phyloP scores from a whole-genome alignment of 768 basidiomycete genomes.

The Galerina sulciceps region DNA sequence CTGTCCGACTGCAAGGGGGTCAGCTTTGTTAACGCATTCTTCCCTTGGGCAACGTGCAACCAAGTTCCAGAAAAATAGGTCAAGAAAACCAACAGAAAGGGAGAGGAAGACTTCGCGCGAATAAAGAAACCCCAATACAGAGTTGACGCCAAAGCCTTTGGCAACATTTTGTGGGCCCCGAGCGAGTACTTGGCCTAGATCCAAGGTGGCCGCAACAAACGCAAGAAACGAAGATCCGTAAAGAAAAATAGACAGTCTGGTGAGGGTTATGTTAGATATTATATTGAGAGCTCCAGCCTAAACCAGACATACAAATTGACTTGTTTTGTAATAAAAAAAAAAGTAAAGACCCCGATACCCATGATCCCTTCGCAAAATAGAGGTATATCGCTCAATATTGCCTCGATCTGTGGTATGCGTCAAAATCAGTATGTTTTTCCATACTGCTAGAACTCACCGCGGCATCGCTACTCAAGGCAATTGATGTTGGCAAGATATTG shows the following conservation, averaged over 20 bases:
- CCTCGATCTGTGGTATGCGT: slow-evolving; percentile 45
- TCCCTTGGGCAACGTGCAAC: slow-evolving; percentile 60
- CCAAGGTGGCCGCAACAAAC: slow-evolving; percentile 66
- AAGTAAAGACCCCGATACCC: slow-evolving; percentile 61
- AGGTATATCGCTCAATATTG: slow-evolving; percentile 67
- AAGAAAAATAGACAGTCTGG: slow-evolving; percentile 53
- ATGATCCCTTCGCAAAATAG: slow-evolving; percentile 70
- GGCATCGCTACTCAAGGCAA: slow-evolving; percentile 43
- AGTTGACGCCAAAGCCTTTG: slow-evolving; percentile 23
- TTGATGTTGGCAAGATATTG: slow-evolving; percentile 21
- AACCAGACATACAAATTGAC: slow-evolving; percentile 43
- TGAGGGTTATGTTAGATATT: background rate
- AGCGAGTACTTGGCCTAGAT: slow-evolving; percentile 58
- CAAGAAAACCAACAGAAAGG: slow-evolving; percentile 60
- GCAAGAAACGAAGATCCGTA: slow-evolving; percentile 60
- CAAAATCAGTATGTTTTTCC: background rate
- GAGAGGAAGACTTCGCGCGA: slow-evolving; percentile 64
- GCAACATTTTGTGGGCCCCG: slow-evolving; percentile 33
- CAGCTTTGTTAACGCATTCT: slow-evolving; percentile 26
- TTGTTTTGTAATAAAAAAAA: slow-evolving; percentile 58
- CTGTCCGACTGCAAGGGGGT: slow-evolving; percentile 7
- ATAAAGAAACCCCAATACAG: slow-evolving; percentile 44
- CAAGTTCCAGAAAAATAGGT: slow-evolving; percentile 72
- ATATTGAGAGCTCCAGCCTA: background rate
- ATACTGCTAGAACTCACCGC: slow-evolving; percentile 19